Evolutionary conservation across 768 basidiomycete genomes (phyloP).

Genomic region (Cantharellus anzutake): DNA sequence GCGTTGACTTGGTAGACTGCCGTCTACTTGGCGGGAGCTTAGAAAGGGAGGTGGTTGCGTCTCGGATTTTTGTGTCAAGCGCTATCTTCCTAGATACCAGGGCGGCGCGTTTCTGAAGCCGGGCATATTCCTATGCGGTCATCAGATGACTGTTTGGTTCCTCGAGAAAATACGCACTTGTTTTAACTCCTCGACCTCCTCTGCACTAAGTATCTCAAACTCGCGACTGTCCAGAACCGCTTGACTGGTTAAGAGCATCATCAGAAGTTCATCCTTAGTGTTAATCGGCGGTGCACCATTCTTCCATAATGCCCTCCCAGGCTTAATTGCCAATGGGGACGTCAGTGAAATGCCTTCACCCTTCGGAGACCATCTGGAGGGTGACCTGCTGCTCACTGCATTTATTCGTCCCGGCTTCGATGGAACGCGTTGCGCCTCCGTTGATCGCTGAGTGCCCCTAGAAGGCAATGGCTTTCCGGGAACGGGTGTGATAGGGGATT

Average conservation of each 20-base stretch:
- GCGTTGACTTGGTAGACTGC: constrained; percentile 32
- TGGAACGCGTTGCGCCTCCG: background rate
- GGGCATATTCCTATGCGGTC: constrained; percentile 44
- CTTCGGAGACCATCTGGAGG: background rate
- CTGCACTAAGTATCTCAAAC: constrained; percentile 55
- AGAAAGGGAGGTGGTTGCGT: constrained; percentile 41
- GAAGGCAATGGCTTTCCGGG: background rate
- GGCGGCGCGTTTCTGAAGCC: constrained; percentile 42
- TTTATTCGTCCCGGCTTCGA: background rate
- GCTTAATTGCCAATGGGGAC: background rate
- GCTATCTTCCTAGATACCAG: constrained; percentile 56
- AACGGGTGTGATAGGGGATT: background rate
- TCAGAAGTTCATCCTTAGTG: constrained; percentile 65
- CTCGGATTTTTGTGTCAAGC: constrained; percentile 74
- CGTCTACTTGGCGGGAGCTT: constrained; percentile 27
- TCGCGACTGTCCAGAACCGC: constrained; percentile 82
- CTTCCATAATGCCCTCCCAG: background rate
- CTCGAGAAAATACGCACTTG: constrained; percentile 25
- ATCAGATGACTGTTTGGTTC: background rate
- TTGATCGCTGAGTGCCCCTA: background rate
- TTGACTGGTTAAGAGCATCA: constrained; percentile 82
- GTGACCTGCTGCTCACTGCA: background rate
- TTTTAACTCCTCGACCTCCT: constrained; percentile 52
- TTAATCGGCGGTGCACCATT: constrained; percentile 26
- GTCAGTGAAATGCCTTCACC: background rate